phyloP scores from a whole-genome alignment of 345 rosid genomes.

The Lepidium didymum region DNA sequence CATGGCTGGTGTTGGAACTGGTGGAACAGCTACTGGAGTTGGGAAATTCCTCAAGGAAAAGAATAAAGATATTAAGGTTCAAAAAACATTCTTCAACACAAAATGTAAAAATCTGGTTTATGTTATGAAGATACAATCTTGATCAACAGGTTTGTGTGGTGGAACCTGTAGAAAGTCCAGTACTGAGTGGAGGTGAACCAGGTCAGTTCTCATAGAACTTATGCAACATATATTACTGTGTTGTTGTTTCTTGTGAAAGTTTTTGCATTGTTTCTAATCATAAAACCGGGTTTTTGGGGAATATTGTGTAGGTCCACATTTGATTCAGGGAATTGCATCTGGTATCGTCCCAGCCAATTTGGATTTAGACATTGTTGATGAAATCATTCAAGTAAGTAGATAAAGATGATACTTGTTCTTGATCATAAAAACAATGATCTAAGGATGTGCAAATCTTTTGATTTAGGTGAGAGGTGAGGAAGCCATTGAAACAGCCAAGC shows the following conservation, averaged over 20 bases:
- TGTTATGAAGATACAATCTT: background rate
- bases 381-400: constrained; percentile 62
- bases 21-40: constrained; percentile 53
- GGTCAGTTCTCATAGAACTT: background rate
- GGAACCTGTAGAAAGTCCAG: constrained; percentile 28
- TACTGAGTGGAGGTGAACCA: constrained; percentile 28
- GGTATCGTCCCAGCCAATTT: constrained; percentile 75
- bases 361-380: constrained; percentile 57
- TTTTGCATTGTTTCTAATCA: background rate
- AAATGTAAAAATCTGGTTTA: background rate
- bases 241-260: no score
- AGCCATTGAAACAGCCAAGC: constrained; percentile 46
- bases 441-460: background rate
- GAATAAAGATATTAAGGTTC: constrained; percentile 52
- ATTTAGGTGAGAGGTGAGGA: constrained; percentile 41
- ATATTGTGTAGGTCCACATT: constrained; percentile 36
- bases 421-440: background rate
- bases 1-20: constrained; percentile 66
- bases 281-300: background rate
- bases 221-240: no score
- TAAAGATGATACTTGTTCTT: background rate
- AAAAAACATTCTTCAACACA: background rate
- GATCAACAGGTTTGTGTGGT: constrained; percentile 19
- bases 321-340: constrained; percentile 70
- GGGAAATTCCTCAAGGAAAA: constrained; percentile 67